Evolutionary conservation across 1,284 basidiomycete species (phyloP).

Genomic region (Inonotus hispidus): DNA sequence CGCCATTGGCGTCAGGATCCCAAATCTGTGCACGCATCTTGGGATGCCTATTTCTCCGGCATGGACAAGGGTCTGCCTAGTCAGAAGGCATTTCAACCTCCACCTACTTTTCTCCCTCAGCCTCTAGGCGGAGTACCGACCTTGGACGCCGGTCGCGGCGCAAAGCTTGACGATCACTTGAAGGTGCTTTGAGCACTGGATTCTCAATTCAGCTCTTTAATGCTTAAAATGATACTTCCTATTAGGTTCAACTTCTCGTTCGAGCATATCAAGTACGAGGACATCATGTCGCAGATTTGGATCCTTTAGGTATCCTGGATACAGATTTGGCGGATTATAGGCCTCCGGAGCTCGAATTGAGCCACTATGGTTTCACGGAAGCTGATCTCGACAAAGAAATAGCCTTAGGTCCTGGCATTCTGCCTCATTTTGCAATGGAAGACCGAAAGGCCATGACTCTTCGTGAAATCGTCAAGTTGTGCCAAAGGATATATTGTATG

Average conservation of each 20-base stretch:
- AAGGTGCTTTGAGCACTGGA: conserved; percentile 53
- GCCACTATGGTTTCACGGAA: conserved; percentile 93
- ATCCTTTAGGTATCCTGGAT: conserved; percentile 91
- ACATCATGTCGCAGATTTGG: conserved; percentile 93
- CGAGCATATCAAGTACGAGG: conserved; percentile 99
- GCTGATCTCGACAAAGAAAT: conserved; percentile 94
- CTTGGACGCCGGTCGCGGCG: conserved; percentile 64
- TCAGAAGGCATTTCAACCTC: conserved; percentile 79
- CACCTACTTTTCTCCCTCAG: conserved; percentile 65
- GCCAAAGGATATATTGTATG: conserved; percentile 94
- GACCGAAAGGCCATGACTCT: conserved; percentile 84
- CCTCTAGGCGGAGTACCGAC: conserved; percentile 82
- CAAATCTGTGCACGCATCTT: conserved; percentile 88
- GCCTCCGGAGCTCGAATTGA: conserved; percentile 87
- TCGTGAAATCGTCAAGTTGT: conserved; percentile 87
- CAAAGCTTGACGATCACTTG: conserved; percentile 88
- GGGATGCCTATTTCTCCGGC: conserved; percentile 93
- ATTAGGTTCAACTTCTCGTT: conserved; percentile 89
- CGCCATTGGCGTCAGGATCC: conserved; percentile 88
- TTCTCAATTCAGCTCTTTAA: too few relatives aligned
- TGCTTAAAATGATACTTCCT: too few relatives aligned
- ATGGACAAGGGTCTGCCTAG: conserved; percentile 87
- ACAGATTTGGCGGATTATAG: conserved; percentile 74
- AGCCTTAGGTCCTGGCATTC: conserved; percentile 89
- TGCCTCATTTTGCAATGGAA: conserved; percentile 90